Base-by-base conservation (phyloP, 139 green algal genomes). In the Chlamydomonas schloesseri region DNA sequence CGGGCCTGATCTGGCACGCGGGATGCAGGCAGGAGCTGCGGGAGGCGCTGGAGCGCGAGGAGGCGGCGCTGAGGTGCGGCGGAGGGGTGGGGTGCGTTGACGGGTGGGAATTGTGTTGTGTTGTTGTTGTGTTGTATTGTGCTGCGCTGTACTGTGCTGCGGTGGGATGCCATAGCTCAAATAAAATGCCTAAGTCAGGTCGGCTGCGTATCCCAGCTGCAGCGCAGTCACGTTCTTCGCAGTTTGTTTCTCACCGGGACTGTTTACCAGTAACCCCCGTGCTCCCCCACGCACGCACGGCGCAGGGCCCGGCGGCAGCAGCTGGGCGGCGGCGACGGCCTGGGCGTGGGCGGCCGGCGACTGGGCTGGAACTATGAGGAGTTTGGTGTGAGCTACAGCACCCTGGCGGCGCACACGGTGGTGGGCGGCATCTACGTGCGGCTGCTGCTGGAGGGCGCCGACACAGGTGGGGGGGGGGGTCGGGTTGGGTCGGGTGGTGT, bases 341-440 rank as follows among this genome's bases (percentile, higher is more conserved):
- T 50, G 5, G 42, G 42, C 42, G 42, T 37, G 28, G 33, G 36
- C 31, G 28, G 33, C 34, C 73, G 65, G n/a, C 53, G 65, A 23
- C 83, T 93, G 17, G 85, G 78, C 58, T 98, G 96, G 96, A 98
- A 98, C 87, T 88, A 94, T 80, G 78, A 50, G 0, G 97, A 99
- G 90, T 99, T 99, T 73, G 29, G 36, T 0, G 97, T 99, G 8
- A 9, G 18, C 1, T 99, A 99, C 88, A 82, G 88, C 71, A 82
- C 86, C 64, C 90, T 97, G 15, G 57, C 23, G 34, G 73, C 81
- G 31, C 94, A 99, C 74, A 91, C 98, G 36, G 96, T 88, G 77
- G 90, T 99, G 11, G 97, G 92, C 10, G 94, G 96, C 29, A 90
- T 99, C 17, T 98, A 97, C 79, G 86, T 99, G 4, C 83, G 91